Evolutionary conservation across 192 early-diverging fungal genomes (phyloP).

Genomic region (Piromyces finnis): DNA sequence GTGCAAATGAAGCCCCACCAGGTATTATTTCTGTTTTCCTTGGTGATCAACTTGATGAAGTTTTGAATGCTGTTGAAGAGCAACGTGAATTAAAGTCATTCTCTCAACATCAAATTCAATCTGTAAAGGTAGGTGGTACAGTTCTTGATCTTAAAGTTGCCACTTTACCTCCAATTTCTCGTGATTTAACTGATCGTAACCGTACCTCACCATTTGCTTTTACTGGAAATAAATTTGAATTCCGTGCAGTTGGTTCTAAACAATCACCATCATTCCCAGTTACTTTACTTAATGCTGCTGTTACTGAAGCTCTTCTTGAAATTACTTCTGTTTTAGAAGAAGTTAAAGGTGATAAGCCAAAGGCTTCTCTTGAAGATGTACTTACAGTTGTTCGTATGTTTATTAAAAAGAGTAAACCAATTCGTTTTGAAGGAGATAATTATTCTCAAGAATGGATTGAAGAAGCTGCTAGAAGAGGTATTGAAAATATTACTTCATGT

Average conservation of each 20-base stretch:
- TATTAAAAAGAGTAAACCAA: constrained; percentile 56
- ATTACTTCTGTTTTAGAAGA: constrained; percentile 55
- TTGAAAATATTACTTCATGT: constrained; percentile 85
- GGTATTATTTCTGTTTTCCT: constrained; percentile 95
- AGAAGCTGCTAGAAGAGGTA: constrained; percentile 84
- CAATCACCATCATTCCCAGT: constrained; percentile 95
- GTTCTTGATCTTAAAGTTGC: constrained; percentile 88
- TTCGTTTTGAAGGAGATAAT: constrained; percentile 96
- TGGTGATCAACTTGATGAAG: constrained; percentile 85
- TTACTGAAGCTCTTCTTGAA: constrained; percentile 60
- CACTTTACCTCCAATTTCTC: constrained; percentile 71
- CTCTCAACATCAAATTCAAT: constrained; percentile 73
- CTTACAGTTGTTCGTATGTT: constrained; percentile 70
- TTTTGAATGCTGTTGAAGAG: constrained; percentile 82
- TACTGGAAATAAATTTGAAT: constrained; percentile 99
- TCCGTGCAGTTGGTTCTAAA: constrained; percentile 97
- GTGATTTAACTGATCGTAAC: constrained; percentile 98
- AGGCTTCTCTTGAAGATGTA: constrained; percentile 67
- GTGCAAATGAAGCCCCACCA: constrained; percentile 95
- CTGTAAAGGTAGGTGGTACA: constrained; percentile 87
- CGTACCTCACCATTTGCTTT: constrained; percentile 98
- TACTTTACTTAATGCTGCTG: constrained; percentile 80
- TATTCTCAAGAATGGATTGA: constrained; percentile 87
- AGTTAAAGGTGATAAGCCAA: constrained; percentile 60
- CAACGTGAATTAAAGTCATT: constrained; percentile 69